Evolutionary conservation across 495 filamentous ascomycete species (phyloP), one percentile per base, ranked within the genome.

Genomic region (Aspergillus carlsbadensis): DNA sequence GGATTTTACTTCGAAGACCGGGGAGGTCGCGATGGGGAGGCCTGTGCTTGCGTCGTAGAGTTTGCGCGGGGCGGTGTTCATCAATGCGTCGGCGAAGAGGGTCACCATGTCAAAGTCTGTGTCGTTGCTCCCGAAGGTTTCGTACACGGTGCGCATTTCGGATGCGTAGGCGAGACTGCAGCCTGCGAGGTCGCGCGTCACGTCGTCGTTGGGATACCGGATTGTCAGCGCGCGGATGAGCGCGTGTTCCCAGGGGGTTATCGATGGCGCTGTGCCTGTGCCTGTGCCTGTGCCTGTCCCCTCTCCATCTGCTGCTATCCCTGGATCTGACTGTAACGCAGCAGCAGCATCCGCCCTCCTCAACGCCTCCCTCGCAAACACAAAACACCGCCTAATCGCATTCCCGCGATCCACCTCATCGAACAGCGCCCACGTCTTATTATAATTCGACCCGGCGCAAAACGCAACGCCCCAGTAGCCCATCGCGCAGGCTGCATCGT

Each of bases 401-500:
- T 42, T 33, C 0, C 21, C 20, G 29, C 46, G 45, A 22, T 48
- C 54, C 13, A 22, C 34, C n/a, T 17, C 17, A 18, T 48, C 44
- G 54, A 55, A 55, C 2, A 34, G 21, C 0, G 79, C 74, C 86
- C 86, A 89, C 0, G 85, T 79, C 65, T 87, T 86, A 62, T 89
- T 88, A 66, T 89, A 89, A 59, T 89, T 87, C 5, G 86, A 85
- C 5, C 86, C 86, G 0, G 84, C 61, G 10, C 80, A 65, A 62
- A 81, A 88, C 0, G 86, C 84, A 2, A 86, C 62, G 0, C 86
- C 86, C 86, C 86, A 89, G 53, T 84, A 80, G 15, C 85, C 85
- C 65, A 88, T 82, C 10, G 78, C 76, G 63, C 81, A 87, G 13
- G 65, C 59, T 1, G 69, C 57, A 63, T 89, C 85, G 48, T 70